Conservation (phyloP, 192 early-diverging fungal genomes). For the Coemansia sp. region DNA sequence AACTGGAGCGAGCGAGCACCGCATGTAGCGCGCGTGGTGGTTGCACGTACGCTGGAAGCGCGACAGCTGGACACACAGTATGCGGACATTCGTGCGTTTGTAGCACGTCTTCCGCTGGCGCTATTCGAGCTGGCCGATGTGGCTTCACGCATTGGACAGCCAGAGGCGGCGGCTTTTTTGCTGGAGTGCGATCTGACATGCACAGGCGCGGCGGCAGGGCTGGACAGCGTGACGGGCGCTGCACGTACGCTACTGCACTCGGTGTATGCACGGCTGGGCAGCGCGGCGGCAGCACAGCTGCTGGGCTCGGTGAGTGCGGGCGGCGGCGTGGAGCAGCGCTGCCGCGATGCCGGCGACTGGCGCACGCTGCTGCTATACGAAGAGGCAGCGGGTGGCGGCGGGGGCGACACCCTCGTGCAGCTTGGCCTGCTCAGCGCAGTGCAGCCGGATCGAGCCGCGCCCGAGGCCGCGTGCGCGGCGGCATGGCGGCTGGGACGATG, state of each 20-base stretch:
- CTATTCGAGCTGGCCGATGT: constrained; percentile 47
- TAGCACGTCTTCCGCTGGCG: constrained; percentile 25
- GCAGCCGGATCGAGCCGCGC: constrained; percentile 4
- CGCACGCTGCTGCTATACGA: constrained; percentile 42
- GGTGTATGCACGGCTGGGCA: constrained; percentile 34
- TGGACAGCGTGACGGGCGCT: constrained; percentile 19
- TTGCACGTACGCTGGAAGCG: constrained; percentile 20
- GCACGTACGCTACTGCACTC: constrained; percentile 27
- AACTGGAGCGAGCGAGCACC: constrained; percentile 41
- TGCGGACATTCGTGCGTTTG: constrained; percentile 43
- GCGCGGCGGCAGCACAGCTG: constrained; percentile 35
- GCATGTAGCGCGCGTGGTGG: constrained; percentile 20
- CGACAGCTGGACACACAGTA: constrained; percentile 26
- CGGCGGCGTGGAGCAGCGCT: constrained; percentile 28
- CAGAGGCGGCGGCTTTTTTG: constrained; percentile 35
- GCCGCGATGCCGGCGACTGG: constrained; percentile 39
- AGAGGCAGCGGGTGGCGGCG: constrained; percentile 21
- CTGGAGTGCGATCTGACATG: constrained; percentile 48
- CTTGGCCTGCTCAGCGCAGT: constrained; percentile 37
- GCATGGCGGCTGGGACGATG: constrained; percentile 44
- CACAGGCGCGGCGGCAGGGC: constrained; percentile 10
- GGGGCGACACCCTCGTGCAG: constrained; percentile 40
- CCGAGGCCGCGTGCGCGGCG: constrained; percentile 31
- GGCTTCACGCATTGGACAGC: constrained; percentile 30
- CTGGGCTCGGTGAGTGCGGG: constrained; percentile 21